Base-by-base conservation (phyloP, 805 yeast species). In the Tetrapisispora phaffii region DNA sequence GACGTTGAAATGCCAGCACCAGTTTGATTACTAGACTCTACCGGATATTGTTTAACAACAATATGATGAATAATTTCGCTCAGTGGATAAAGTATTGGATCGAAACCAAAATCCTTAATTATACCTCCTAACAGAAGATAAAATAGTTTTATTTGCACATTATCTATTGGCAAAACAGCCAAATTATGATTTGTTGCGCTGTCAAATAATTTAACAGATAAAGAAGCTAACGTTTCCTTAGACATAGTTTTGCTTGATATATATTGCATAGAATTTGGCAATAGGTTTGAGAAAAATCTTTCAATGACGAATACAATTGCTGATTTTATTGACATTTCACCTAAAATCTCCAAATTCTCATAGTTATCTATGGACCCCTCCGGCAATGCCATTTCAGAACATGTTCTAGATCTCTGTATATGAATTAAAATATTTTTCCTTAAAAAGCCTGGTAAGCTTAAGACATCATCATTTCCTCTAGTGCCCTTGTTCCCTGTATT, bases 31-130 rank as follows among this genome's bases (percentile, higher is more conserved):
- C 31, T 39, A 15, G 24, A 22, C 9, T 29, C 44, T 15, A 82
- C 60, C 9, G 93, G 90, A 56, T 80, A 83, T 49, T 81, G 87
- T 36, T 70, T 70, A 34, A 79, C 57, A 6, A 84, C 69, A 24
- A 75, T 64, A 44, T 74, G 79, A 57, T 80, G 82, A 10, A 52
- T 75, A 2, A 84, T 71, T 51, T 83, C 90, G 49, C 85, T 75
- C 23, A 86, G 60, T 2, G 84, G 80, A 47, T 72, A 72, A 46
- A 83, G 65, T n/a, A 80, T 71, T 2, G 72, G 58, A 55, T 86
- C 88, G 58, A 85, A 85, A 1, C 95, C 94, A 66, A 80, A 85
- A 61, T 85, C 95, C 49, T 78, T 80, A 32, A 82, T 73, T 48
- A 86, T 74, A 9, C 82, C 80, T 2, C 93, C 94, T 19, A 84